Evolutionary conservation across 192 early-diverging fungal genomes (phyloP).

Genomic region (Paraglomus brasilianum): DNA sequence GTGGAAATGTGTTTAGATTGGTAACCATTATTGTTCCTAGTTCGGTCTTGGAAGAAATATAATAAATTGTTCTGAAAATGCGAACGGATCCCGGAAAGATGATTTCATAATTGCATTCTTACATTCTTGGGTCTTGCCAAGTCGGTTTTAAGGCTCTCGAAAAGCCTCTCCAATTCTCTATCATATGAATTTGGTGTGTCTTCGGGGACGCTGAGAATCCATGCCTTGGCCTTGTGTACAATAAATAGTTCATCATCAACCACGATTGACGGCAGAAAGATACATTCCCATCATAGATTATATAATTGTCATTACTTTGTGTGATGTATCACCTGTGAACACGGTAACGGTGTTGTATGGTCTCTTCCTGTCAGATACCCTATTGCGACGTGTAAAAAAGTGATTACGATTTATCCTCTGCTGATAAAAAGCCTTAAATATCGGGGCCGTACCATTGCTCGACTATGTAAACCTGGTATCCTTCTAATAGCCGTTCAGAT

Average conservation of each 20-base stretch:
- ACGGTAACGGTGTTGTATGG: slow-evolving; percentile 45
- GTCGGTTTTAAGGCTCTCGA: slow-evolving; percentile 30
- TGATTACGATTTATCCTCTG: neutral
- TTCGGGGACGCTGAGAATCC: slow-evolving; percentile 36
- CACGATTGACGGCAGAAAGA: neutral
- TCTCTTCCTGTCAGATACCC: slow-evolving; percentile 42
- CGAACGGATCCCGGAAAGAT: neutral
- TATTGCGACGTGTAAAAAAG: slow-evolving; percentile 4
- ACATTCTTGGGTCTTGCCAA: slow-evolving; percentile 40
- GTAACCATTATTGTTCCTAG: slow-evolving; percentile 41
- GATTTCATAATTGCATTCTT: slow-evolving; percentile 18
- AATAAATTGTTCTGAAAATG: neutral
- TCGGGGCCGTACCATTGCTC: slow-evolving; percentile 42
- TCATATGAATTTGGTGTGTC: slow-evolving; percentile 35
- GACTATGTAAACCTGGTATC: slow-evolving; percentile 49
- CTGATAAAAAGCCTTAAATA: neutral
- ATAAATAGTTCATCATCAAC: neutral
- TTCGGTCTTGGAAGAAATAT: slow-evolving; percentile 33
- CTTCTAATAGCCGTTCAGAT: slow-evolving; percentile 33
- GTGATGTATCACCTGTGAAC: slow-evolving; percentile 42
- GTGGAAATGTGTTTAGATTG: slow-evolving; percentile 41
- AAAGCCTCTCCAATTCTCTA: slow-evolving; percentile 31
- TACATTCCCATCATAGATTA: neutral
- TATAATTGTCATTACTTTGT: slow-evolving; percentile 31
- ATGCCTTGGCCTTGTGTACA: slow-evolving; percentile 37